Evolutionary conservation across 192 early-diverging fungal species (phyloP).

Genomic region (Backusella sp.): DNA sequence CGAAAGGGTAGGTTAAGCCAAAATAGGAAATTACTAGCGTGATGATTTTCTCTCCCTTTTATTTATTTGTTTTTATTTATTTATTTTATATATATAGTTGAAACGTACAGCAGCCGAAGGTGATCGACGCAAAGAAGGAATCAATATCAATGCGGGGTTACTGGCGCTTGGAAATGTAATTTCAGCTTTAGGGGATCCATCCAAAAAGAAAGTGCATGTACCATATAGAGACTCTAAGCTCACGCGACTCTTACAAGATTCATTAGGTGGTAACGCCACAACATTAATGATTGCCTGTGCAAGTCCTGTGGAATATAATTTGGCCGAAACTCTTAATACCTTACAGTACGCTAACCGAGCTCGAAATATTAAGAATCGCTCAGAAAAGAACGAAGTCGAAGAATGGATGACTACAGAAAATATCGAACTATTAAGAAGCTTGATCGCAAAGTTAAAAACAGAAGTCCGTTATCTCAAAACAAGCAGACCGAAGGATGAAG

Average conservation of each 20-base stretch:
- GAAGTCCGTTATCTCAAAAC: slow-evolving; percentile 55
- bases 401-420: slow-evolving; percentile 64
- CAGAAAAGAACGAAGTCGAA: slow-evolving; percentile 55
- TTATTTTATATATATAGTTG: slow-evolving; percentile 40
- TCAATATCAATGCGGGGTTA: slow-evolving; percentile 94
- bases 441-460: slow-evolving; percentile 61
- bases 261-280: slow-evolving; percentile 90
- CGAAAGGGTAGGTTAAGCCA: slow-evolving; percentile 59
- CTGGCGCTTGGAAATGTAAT: slow-evolving; percentile 97
- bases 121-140: slow-evolving; percentile 94
- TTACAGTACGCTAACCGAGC: slow-evolving; percentile 95
- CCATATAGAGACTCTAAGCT: slow-evolving; percentile 98
- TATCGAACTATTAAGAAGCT: slow-evolving; percentile 60
- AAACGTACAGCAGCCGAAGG: slow-evolving; percentile 91
- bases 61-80: slow-evolving; percentile 12
- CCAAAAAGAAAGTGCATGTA: slow-evolving; percentile 65
- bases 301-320: slow-evolving; percentile 78
- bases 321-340: slow-evolving; percentile 91
- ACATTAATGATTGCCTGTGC: slow-evolving; percentile 96
- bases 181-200: slow-evolving; percentile 83
- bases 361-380: slow-evolving; percentile 75
- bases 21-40: not conserved
- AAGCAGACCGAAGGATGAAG: slow-evolving; percentile 4
- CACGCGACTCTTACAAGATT: slow-evolving; percentile 95
- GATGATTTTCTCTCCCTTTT: slow-evolving; percentile 7